Evolutionary conservation across 129 eudicot genomes (phyloP).

Genomic region (carrot (Daucus carota)): DH1_v3.0 NC_030384.2:48727001-48727500

Average conservation of each 20-base stretch:
- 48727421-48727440: conserved; percentile 13
- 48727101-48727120: conserved; percentile 16
- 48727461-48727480: conserved; percentile 16
- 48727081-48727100: conserved; percentile 15
- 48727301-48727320: conserved; percentile 14
- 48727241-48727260: neutral
- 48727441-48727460: conserved; percentile 16
- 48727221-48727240: neutral
- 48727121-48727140: conserved; percentile 11
- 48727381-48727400: conserved; percentile 10
- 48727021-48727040: conserved; percentile 10
- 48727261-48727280: conserved; percentile 14
- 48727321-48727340: conserved; percentile 17
- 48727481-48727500: conserved; percentile 19
- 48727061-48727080: conserved; percentile 6
- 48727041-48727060: conserved; percentile 9
- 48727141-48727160: conserved; percentile 14
- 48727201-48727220: conserved; percentile 14
- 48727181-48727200: conserved; percentile 9
- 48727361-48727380: conserved; percentile 10
- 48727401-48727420: conserved; percentile 17
- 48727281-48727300: conserved; percentile 12
- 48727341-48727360: conserved; percentile 16
- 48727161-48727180: conserved; percentile 9
- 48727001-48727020: conserved; percentile 17